phyloP scores from a whole-genome alignment of 2,329 filamentous ascomycete species.

The Clonostachys solani region DNA sequence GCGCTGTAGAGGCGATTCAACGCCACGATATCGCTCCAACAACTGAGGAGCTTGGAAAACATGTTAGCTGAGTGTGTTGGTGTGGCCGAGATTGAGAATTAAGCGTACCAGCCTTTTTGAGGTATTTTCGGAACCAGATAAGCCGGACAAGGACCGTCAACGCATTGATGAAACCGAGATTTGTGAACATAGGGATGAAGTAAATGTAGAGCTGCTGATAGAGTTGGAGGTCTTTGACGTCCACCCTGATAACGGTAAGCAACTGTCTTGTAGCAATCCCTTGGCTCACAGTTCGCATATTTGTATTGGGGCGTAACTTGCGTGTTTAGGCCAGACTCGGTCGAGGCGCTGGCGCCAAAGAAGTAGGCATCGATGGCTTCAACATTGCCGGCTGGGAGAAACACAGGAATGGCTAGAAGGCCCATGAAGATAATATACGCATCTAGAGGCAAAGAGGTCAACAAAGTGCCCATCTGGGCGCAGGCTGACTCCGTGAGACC shows the following conservation, averaged over 20 bases:
- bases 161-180: slow-evolving; percentile 43
- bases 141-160: slow-evolving; percentile 40
- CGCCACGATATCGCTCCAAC: background rate
- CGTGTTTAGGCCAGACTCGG: slow-evolving; percentile 47
- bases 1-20: background rate
- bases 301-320: slow-evolving; percentile 14
- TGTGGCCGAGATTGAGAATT: background rate
- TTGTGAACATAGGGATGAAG: slow-evolving; percentile 40
- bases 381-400: slow-evolving; percentile 3
- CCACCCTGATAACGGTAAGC: slow-evolving; percentile 25
- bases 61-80: background rate
- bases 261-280: background rate
- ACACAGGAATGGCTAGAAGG: slow-evolving; percentile 1
- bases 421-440: slow-evolving; percentile 5
- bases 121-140: slow-evolving; percentile 39
- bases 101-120: slow-evolving; percentile 28
- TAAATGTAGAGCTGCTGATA: slow-evolving; percentile 50
- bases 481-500: background rate
- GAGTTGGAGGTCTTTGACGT: slow-evolving; percentile 39
- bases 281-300: no score
- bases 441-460: background rate
- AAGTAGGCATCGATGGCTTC: slow-evolving; percentile 42
- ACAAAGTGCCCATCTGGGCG: background rate
- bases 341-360: slow-evolving; percentile 42
- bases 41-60: background rate